Evolutionary conservation across 2,329 filamentous ascomycete genomes (phyloP).

Genomic region (Ophiocordyceps sinensis): DNA sequence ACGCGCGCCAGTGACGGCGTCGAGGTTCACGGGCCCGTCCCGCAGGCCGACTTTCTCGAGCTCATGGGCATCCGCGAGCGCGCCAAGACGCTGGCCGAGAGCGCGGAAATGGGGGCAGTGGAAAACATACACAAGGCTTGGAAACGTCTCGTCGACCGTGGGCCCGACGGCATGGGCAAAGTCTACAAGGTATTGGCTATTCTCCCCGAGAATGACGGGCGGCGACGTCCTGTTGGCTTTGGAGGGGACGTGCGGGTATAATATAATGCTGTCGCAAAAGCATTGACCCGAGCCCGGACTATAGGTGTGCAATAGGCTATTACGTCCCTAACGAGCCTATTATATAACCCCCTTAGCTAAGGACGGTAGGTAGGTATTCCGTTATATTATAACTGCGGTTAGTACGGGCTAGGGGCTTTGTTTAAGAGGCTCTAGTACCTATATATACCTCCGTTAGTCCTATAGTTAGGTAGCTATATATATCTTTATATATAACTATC

Average conservation of each 20-base stretch:
- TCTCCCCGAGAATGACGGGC: constrained; percentile 62
- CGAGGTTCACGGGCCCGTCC: constrained; percentile 84
- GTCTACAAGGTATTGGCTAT: constrained; percentile 90
- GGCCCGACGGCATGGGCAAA: constrained; percentile 79
- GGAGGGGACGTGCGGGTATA: constrained; percentile 47
- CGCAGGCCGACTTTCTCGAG: constrained; percentile 67
- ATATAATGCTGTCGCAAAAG: not conserved
- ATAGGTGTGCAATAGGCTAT: no score
- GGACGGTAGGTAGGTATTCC: no score
- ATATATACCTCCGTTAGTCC: no score
- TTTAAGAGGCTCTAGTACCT: no score
- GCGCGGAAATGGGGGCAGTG: constrained; percentile 29
- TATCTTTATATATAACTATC: no score
- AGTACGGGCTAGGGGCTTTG: no score
- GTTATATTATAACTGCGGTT: no score
- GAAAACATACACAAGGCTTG: constrained; percentile 58
- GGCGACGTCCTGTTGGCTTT: constrained; percentile 75
- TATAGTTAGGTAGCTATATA: no score
- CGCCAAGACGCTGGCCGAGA: constrained; percentile 49
- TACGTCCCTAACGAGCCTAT: no score
- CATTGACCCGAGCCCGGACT: no score
- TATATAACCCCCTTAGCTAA: no score
- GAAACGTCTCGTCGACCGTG: constrained; percentile 70
- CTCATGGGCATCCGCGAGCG: constrained; percentile 74
- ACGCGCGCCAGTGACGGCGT: constrained; percentile 61